A percentile compares a stretch with the other conserved stretches of the same genome.
phyloP scores from a whole-genome alignment of 495 filamentous ascomycete species.

The Penicillium diatomitis region DNA sequence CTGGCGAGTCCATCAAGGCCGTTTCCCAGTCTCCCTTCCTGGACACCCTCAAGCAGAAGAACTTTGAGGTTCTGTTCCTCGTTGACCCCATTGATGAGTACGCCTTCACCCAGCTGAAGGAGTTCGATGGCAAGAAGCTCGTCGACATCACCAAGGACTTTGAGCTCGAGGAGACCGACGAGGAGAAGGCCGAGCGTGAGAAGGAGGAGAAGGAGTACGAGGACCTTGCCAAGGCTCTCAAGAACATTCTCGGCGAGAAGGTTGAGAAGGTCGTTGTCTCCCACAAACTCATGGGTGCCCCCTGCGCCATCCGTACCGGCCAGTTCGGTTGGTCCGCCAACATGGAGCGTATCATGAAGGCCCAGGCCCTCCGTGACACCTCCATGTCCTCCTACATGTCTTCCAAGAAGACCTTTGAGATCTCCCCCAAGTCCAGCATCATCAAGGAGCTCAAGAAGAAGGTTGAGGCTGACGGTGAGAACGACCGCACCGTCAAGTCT shows the following conservation, averaged over 20 bases:
- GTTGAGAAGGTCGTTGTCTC: conserved; percentile 99
- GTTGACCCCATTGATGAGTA: conserved; percentile 99
- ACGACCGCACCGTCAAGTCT: conserved; percentile 95
- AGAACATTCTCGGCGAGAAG: conserved; percentile 98
- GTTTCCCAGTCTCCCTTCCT: conserved; percentile 98
- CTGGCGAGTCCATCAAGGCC: conserved; percentile 97
- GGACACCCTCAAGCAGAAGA: conserved; percentile 97
- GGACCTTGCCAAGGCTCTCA: conserved; percentile 83
- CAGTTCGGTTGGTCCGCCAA: conserved; percentile 99
- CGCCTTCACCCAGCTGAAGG: conserved; percentile 99
- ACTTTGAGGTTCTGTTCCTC: conserved; percentile 98
- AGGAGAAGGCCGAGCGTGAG: conserved; percentile 97
- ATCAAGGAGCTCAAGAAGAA: conserved; percentile 98
- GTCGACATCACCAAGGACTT: conserved; percentile 99
- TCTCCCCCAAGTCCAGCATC: conserved; percentile 96
- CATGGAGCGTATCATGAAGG: conserved; percentile 99
- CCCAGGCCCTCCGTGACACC: conserved; percentile 97
- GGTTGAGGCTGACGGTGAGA: conserved; percentile 94
- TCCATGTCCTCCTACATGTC: conserved; percentile 99
- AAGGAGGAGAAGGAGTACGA: conserved; percentile 97
- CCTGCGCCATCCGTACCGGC: conserved; percentile 98
- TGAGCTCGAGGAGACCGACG: conserved; percentile 98
- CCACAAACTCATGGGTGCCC: conserved; percentile 92
- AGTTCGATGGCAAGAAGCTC: conserved; percentile 99
- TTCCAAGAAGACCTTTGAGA: conserved; percentile 99